Conservation (phyloP, 495 filamentous ascomycete genomes). For the Lasiosphaeria miniovina region DNA sequence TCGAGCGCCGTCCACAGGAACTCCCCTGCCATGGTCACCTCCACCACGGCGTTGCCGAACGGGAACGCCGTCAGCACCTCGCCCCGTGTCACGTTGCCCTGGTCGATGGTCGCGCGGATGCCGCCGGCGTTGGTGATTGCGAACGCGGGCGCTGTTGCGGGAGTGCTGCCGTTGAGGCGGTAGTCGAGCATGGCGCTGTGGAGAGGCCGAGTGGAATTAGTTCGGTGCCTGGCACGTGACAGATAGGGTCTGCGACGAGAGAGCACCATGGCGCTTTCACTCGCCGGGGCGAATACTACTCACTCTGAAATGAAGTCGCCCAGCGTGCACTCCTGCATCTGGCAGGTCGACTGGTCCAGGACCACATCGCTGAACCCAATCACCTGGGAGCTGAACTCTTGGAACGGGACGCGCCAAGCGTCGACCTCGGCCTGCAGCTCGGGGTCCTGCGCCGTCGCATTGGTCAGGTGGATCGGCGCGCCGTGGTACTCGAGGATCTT, state of each 20-base stretch:
- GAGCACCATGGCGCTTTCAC: not conserved
- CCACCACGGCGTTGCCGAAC: constrained; percentile 55
- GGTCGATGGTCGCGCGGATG: constrained; percentile 54
- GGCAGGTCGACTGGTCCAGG: constrained; percentile 52
- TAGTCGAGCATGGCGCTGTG: constrained; percentile 53
- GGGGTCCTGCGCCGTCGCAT: constrained; percentile 49
- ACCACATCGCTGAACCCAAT: constrained; percentile 45
- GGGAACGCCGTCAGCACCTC: constrained; percentile 56
- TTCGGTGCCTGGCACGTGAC: not conserved
- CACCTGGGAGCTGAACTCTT: constrained; percentile 44
- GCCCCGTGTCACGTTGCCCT: constrained; percentile 50
- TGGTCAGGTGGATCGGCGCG: constrained; percentile 55
- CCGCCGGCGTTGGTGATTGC: constrained; percentile 57
- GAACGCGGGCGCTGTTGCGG: constrained; percentile 35
- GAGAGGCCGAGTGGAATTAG: not conserved
- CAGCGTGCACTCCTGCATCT: constrained; percentile 48
- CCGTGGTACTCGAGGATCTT: constrained; percentile 54
- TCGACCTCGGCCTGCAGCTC: constrained; percentile 50
- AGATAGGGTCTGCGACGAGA: not conserved
- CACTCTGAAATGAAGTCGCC: constrained; percentile 51
- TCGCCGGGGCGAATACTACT: constrained; percentile 9
- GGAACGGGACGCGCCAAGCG: constrained; percentile 52
- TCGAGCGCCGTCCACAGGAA: constrained; percentile 50
- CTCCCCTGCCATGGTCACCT: constrained; percentile 41
- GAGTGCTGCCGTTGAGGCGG: constrained; percentile 36